phyloP scores from a whole-genome alignment of 2,329 filamentous ascomycete species.

The Epichloe bromicola region DNA sequence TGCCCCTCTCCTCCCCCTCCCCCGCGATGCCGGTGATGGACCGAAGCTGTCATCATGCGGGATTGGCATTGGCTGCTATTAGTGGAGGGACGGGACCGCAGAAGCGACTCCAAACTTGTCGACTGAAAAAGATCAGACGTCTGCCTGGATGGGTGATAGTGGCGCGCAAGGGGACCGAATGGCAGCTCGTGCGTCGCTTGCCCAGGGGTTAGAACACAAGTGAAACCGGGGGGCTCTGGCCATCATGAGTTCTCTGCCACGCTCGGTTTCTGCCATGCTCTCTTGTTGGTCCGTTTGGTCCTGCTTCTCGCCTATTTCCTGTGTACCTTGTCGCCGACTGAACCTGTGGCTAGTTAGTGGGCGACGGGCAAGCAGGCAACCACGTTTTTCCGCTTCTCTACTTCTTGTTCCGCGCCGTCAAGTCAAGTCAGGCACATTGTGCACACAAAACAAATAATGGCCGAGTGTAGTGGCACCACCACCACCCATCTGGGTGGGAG shows the following conservation, averaged over 20 bases:
- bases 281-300: not conserved
- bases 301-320: not conserved
- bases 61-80: constrained; percentile 1
- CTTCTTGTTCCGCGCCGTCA: not conserved
- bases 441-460: not conserved
- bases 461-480: not conserved
- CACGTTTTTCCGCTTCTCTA: too few relatives aligned
- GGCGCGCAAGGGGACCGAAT: not conserved
- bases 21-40: not conserved
- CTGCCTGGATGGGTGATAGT: not conserved
- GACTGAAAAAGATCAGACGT: not conserved
- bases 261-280: not conserved
- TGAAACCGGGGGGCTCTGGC: constrained; percentile 4
- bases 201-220: not conserved
- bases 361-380: too few relatives aligned
- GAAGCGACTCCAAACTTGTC: not conserved
- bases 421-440: not conserved
- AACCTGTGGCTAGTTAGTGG: too few relatives aligned
- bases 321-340: not conserved
- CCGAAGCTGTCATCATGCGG: not conserved
- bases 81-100: not conserved
- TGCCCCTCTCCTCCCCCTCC: not conserved
- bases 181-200: constrained; percentile 4
- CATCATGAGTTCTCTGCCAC: constrained; percentile 1
- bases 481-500: too few relatives aligned